Conservation (phyloP, 768 basidiomycete species). For the Cystobasidium tubakii region DNA sequence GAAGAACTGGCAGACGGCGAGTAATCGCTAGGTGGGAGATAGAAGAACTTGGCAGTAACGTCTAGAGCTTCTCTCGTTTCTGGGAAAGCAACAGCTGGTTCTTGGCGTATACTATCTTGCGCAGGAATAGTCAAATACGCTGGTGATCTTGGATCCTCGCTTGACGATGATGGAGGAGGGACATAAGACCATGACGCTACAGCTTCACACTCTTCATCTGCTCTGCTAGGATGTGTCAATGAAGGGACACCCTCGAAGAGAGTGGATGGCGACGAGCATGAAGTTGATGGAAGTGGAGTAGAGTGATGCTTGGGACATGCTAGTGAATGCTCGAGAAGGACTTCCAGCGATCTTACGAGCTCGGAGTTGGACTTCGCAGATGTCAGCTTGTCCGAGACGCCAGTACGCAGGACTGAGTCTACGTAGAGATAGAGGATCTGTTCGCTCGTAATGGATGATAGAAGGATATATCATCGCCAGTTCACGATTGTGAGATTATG, state of each 20-base stretch:
- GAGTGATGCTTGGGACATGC: conserved; percentile 33
- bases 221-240: background rate
- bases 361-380: conserved; percentile 18
- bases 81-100: conserved; percentile 28
- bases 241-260: conserved; percentile 1
- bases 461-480: no score
- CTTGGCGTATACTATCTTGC: conserved; percentile 22
- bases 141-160: background rate
- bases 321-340: conserved; percentile 16
- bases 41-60: conserved; percentile 39
- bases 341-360: conserved; percentile 18
- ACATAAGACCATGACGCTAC: conserved; percentile 17
- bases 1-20: background rate
- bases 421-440: conserved; percentile 34
- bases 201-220: conserved; percentile 29
- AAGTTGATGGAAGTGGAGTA: conserved; percentile 14
- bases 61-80: conserved; percentile 30
- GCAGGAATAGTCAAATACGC: conserved; percentile 25
- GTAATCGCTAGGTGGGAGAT: conserved; percentile 19
- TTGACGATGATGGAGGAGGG: background rate
- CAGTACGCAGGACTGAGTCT: conserved; percentile 27
- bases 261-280: conserved; percentile 3
- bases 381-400: conserved; percentile 13
- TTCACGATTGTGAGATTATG: background rate
- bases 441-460: background rate